phyloP scores from a whole-genome alignment of 768 basidiomycete genomes.

The Naganishia vishniacii region DNA sequence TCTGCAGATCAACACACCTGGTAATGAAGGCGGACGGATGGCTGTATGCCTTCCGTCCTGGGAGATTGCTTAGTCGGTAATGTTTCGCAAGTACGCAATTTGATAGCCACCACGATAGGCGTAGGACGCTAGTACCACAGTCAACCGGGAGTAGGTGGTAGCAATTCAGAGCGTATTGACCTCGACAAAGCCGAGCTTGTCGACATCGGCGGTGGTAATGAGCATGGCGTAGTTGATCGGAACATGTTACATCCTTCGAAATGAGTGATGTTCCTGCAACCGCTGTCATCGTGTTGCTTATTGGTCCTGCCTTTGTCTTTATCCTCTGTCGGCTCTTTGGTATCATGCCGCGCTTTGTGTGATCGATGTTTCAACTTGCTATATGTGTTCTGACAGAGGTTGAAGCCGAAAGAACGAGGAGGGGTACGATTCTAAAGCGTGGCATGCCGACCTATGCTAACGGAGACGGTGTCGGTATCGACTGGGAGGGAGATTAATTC shows the following conservation, averaged over 20 bases:
- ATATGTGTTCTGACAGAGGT: background rate
- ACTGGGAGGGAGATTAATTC: no score
- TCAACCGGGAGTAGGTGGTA: constrained; percentile 24
- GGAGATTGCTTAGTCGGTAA: constrained; percentile 25
- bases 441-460: background rate
- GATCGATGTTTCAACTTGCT: background rate
- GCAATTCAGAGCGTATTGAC: constrained; percentile 27
- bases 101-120: constrained; percentile 20
- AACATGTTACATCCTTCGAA: constrained; percentile 22
- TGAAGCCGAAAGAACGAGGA: background rate
- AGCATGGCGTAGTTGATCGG: constrained; percentile 15
- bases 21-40: constrained; percentile 18
- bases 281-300: background rate
- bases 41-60: constrained; percentile 23
- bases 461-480: no score
- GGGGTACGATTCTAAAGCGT: background rate
- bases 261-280: background rate
- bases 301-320: background rate
- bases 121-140: constrained; percentile 14
- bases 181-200: constrained; percentile 14
- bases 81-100: background rate
- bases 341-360: background rate
- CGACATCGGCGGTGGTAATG: constrained; percentile 18
- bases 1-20: background rate
- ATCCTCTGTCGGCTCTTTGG: background rate